Evolutionary conservation across 352 stramenopile species (phyloP).

Genomic region (Globisporangium iwayamae): DNA sequence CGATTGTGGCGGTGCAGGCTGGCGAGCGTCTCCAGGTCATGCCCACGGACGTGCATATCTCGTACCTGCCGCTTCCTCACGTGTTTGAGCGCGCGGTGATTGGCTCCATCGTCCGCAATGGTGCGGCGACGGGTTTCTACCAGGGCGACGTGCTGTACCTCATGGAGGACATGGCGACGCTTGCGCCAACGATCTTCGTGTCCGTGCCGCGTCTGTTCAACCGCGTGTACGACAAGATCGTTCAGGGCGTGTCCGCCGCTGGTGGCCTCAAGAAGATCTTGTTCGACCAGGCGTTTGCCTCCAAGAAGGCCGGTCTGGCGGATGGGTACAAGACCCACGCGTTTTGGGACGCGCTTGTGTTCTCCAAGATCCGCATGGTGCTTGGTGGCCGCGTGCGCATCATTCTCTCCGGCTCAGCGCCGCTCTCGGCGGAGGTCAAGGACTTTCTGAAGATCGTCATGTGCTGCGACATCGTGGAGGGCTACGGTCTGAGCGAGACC

Average conservation of each 20-base stretch:
- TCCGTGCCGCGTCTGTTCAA: conserved; percentile 95
- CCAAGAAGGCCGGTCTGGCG: conserved; percentile 49
- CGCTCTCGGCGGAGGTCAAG: conserved; percentile 92
- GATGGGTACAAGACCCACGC: conserved; percentile 62
- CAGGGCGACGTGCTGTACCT: conserved; percentile 90
- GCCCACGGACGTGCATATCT: conserved; percentile 89
- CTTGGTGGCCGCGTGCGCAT: conserved; percentile 89
- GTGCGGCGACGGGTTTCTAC: conserved; percentile 72
- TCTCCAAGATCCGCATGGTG: conserved; percentile 91
- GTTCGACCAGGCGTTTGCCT: conserved; percentile 58
- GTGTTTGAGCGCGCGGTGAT: conserved; percentile 95
- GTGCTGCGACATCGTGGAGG: conserved; percentile 90
- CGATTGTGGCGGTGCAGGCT: conserved; percentile 18
- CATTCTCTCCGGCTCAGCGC: conserved; percentile 94
- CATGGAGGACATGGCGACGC: conserved; percentile 92
- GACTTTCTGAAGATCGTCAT: conserved; percentile 95
- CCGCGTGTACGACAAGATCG: conserved; percentile 96
- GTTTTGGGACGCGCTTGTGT: conserved; percentile 95
- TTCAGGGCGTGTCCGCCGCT: conserved; percentile 54
- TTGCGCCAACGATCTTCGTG: conserved; percentile 91
- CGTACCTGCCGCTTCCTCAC: conserved; percentile 96
- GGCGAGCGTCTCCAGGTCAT: conserved; percentile 31
- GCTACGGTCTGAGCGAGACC: conserved; percentile 97
- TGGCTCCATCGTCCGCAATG: conserved; percentile 74
- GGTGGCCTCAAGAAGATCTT: conserved; percentile 68